Evolutionary conservation across 495 filamentous ascomycete species (phyloP).

Genomic region (Rhizodiscina lignyota): DNA sequence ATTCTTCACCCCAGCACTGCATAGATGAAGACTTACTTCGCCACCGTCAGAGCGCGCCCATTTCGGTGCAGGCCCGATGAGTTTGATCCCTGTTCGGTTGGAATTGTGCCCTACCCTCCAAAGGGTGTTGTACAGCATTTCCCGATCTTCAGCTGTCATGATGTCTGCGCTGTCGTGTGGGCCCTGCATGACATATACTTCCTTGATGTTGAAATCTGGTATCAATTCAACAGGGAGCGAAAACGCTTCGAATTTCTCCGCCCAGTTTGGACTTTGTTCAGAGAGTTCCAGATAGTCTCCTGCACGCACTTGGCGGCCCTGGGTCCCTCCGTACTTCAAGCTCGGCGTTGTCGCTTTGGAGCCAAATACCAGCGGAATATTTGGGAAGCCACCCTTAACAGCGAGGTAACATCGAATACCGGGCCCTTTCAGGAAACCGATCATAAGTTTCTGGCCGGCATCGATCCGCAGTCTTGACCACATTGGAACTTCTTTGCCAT

Average conservation of each 20-base stretch:
- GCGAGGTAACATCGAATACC: conserved; percentile 44
- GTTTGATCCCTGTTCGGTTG: conserved; percentile 36
- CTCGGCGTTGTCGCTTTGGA: conserved; percentile 41
- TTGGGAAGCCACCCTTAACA: conserved; percentile 37
- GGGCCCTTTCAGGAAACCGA: conserved; percentile 32
- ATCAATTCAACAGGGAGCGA: conserved; percentile 24
- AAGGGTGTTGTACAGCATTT: conserved; percentile 36
- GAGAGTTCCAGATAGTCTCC: conserved; percentile 32
- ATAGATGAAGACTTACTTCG: too few relatives aligned
- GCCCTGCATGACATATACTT: conserved; percentile 36
- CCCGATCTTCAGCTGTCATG: conserved; percentile 26
- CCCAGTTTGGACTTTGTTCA: conserved; percentile 12
- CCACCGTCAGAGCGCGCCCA: conserved; percentile 41
- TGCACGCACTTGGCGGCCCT: conserved; percentile 35
- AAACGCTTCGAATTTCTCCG: conserved; percentile 12
- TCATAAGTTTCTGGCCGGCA: conserved; percentile 34
- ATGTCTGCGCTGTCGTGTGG: conserved; percentile 42
- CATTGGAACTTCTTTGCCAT: conserved; percentile 29
- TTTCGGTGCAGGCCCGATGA: conserved; percentile 36
- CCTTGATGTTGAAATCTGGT: conserved; percentile 28
- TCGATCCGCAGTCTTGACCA: conserved; percentile 35
- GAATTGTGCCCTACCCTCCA: conserved; percentile 46
- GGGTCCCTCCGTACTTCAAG: conserved; percentile 39
- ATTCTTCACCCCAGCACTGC: too few relatives aligned
- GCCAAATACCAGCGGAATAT: conserved; percentile 37